These are phyloP conservation scores for Knoxdaviesia capensis DNA, from an alignment of 2,329 filamentous ascomycete species.

Conservation along the genomic window DNA sequence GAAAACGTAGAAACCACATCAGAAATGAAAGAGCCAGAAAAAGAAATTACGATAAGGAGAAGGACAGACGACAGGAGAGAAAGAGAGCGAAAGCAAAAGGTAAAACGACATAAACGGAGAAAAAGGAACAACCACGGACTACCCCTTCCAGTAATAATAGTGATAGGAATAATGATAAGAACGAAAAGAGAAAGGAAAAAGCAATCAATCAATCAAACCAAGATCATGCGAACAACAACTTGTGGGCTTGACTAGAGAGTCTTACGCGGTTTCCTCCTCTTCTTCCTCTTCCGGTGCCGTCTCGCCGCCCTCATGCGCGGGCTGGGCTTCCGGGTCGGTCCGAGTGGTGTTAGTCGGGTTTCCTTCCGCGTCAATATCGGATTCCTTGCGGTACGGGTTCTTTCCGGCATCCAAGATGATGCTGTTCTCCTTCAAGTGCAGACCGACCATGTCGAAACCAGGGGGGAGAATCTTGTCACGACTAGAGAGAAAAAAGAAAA, in stretches of 20 bases:
- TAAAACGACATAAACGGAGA: background rate
- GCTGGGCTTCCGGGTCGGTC: too few species aligned
- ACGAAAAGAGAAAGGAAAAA: background rate
- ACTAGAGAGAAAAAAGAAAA: slow-evolving; percentile 6
- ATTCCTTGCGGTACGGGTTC: slow-evolving; percentile 27
- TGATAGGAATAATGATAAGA: too few species aligned
- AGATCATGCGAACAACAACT: background rate
- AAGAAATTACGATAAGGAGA: background rate
- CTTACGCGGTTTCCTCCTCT: background rate
- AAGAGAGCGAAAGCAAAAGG: background rate
- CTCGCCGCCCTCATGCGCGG: too few species aligned
- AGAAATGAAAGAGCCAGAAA: background rate
- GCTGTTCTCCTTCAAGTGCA: slow-evolving; percentile 27
- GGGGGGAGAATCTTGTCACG: slow-evolving; percentile 21
- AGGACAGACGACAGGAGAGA: background rate
- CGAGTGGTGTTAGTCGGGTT: slow-evolving; percentile 16
- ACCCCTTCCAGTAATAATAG: too few species aligned
- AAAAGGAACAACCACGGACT: background rate
- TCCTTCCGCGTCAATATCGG: slow-evolving; percentile 20
- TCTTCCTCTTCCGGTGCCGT: background rate
- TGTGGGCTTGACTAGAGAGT: too few species aligned
- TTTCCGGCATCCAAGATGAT: slow-evolving; percentile 19
- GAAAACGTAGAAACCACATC: too few species aligned
- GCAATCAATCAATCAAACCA: background rate
- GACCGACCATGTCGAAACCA: slow-evolving; percentile 26